A percentile compares a stretch with the other conserved stretches of the same genome.
Conservation (phyloP, 2,329 filamentous ascomycete genomes). For the Geosmithia flava region DNA sequence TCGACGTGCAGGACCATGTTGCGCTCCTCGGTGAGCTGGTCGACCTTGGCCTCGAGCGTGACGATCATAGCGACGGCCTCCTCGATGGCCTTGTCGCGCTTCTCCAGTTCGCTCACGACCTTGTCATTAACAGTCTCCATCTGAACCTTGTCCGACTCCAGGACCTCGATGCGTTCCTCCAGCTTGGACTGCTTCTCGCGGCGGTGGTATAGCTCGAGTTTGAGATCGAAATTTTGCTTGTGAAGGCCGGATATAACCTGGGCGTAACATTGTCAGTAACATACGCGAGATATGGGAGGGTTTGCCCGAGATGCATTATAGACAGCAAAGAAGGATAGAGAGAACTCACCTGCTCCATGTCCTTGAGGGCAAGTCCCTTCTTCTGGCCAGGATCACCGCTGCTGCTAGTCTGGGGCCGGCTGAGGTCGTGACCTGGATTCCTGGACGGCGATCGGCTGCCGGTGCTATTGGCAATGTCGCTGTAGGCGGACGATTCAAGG, state of each 20-base stretch:
- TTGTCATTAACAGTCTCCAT: constrained; percentile 45
- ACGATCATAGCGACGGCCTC: constrained; percentile 62
- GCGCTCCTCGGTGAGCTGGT: constrained; percentile 39
- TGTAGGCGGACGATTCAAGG: constrained; percentile 11
- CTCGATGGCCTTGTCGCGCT: constrained; percentile 56
- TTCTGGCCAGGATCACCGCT: constrained; percentile 27
- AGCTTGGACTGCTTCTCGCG: constrained; percentile 49
- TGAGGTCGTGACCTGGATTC: constrained; percentile 11
- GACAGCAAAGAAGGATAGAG: constrained; percentile 24
- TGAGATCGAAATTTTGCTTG: constrained; percentile 69
- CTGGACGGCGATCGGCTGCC: not conserved
- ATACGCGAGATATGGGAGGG: too few relatives aligned
- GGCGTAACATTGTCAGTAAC: not conserved
- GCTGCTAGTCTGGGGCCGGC: constrained; percentile 29
- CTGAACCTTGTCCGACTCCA: constrained; percentile 42
- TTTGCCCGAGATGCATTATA: too few relatives aligned
- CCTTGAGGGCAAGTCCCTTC: constrained; percentile 49
- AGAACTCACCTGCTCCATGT: constrained; percentile 42
- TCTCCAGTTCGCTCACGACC: constrained; percentile 48
- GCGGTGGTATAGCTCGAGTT: constrained; percentile 59
- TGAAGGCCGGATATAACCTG: constrained; percentile 55
- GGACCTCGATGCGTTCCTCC: constrained; percentile 41
- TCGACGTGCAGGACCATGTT: constrained; percentile 40
- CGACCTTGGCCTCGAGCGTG: constrained; percentile 46
- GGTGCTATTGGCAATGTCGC: not conserved